Base-by-base conservation (phyloP, 345 rosid genomes). In the Hibiscus mutabilis region DNA sequence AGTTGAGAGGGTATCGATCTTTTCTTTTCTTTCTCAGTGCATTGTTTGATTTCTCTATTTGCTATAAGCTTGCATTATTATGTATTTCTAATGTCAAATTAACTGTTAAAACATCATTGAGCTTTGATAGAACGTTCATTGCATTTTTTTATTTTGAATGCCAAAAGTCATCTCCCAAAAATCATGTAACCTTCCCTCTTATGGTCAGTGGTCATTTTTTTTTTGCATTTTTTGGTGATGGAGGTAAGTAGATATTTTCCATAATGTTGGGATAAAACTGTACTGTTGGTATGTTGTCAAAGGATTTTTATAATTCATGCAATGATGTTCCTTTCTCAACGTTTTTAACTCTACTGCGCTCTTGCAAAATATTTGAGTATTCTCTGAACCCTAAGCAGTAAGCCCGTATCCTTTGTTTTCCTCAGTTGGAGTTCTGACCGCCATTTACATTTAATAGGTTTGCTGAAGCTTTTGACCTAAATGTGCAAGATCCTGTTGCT, bases 401-500 rank as follows among this genome's bases (percentile, higher is more conserved):
- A 42, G n/a, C 52, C 9, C 24, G 31, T 64, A 22, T 24, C 55
- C 49, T 58, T 69, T 47, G 40, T 47, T 66, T 21, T 62, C 15
- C 12, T 7, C 19, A 21, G 27, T 14, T 44, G 33, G 18, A 40
- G 47, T 81, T 64, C 77, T 80, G 75, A 78, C 61, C 66, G n/a
- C 25, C 44, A 31, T 75, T 73, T 68, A 25, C 14, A 2, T 66
- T 14, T 57, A 62, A 72, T 65, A 95, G 97, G 73, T 92, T 92
- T 82, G 90, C 91, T 73, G 97, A 89, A 65, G 79, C 79, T 61
- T 84, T 92, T 75, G 92, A 95, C 73, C 77, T 92, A 63, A 88
- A 82, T 77, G 86, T 81, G 70, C 71, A 65, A 67, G 97, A 90
- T 80, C 90, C 89, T 8, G 96, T 89, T 71, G 86, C 87, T 51